Base-by-base conservation (phyloP, 2,329 filamentous ascomycete species). In the Aureobasidium pullulans region DNA sequence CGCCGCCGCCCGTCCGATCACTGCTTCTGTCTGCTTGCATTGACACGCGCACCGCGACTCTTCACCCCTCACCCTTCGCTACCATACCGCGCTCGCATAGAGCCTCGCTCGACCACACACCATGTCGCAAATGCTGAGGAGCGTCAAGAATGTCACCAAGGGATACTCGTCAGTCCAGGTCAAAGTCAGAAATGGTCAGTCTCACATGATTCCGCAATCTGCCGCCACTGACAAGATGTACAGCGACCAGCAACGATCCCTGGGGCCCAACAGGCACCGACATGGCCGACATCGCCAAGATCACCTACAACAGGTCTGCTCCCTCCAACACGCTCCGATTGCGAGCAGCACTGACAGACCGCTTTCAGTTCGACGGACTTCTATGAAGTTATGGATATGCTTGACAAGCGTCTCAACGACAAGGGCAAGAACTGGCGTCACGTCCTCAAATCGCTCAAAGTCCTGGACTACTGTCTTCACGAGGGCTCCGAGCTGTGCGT, bases 361-460 rank as follows among this genome's bases (percentile, higher is more conserved):
- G 32, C 23, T 31, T 50, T 61, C 67, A 96, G 93, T 71, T 92
- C 91, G 37, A 93, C 88, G 75, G 94, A 97, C 73, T 99, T 99
- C 78, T 96, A 96, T 78, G 93, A 99, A 73, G 96, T 99, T 69
- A 96, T 99, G 87, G 94, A 99, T 74, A 99, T 99, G 90, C 81
- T 99, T 66, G 94, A 99, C 77, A 97, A 97, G 80, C 88, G 94
- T 66, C 79, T 99, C 70, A 99, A 99, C 69, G 94, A 99, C 76
- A 97, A 99, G 76, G 94, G 94, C 71, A 99, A 97, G 81, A 99
- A 99, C 73, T 99, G 94, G 94, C 87, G 94, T 68, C 94, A 99
- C 73, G 94, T 99, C 11, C 79, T 99, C 62, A 99, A 99, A 76
- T 95, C 94, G 43, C 80, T 99, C 66, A 99, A 99, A 74, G 94